A percentile compares a stretch with the other conserved stretches of the same genome.
Evolutionary conservation across 768 basidiomycete species (phyloP).

Genomic region (Rhodotorula babjevae): DNA sequence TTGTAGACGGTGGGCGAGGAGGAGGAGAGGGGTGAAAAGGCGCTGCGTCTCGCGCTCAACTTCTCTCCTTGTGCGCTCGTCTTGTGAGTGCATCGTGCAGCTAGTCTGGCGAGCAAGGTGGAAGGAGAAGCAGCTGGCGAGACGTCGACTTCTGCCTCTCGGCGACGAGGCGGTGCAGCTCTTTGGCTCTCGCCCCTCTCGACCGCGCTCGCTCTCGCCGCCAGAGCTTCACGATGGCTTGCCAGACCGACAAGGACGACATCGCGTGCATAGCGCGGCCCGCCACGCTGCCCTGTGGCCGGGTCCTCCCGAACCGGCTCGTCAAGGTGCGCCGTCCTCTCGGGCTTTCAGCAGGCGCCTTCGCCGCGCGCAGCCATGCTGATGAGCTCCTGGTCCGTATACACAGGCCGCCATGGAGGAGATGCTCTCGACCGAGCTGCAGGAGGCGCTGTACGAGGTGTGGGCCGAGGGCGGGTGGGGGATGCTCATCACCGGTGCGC

Average conservation of each 20-base stretch:
- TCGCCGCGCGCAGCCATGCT: too few relatives aligned
- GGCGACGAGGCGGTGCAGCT: neutral
- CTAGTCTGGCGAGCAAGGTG: too few relatives aligned
- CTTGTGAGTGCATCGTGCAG: too few relatives aligned
- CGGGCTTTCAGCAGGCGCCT: neutral
- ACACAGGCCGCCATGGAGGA: conserved; percentile 84
- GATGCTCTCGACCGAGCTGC: conserved; percentile 65
- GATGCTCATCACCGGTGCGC: conserved; percentile 71
- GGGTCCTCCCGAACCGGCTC: conserved; percentile 50
- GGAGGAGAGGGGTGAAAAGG: neutral
- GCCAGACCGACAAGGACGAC: neutral
- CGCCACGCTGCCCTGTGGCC: conserved; percentile 23
- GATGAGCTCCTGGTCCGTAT: too few relatives aligned
- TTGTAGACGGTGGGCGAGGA: neutral
- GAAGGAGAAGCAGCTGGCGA: too few relatives aligned
- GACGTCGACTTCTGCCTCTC: neutral
- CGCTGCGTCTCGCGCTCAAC: too few relatives aligned
- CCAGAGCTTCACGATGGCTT: neutral
- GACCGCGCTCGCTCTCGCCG: neutral
- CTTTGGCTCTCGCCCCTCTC: neutral
- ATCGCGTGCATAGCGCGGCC: neutral
- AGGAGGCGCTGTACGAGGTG: conserved; percentile 62
- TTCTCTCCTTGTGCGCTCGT: too few relatives aligned
- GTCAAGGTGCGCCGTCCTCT: conserved; percentile 50
- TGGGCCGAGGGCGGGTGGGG: conserved; percentile 81